A percentile compares a stretch with the other conserved stretches of the same genome.
Evolutionary conservation across 495 filamentous ascomycete genomes (phyloP).

Genomic region (Pyronema domesticum): DNA sequence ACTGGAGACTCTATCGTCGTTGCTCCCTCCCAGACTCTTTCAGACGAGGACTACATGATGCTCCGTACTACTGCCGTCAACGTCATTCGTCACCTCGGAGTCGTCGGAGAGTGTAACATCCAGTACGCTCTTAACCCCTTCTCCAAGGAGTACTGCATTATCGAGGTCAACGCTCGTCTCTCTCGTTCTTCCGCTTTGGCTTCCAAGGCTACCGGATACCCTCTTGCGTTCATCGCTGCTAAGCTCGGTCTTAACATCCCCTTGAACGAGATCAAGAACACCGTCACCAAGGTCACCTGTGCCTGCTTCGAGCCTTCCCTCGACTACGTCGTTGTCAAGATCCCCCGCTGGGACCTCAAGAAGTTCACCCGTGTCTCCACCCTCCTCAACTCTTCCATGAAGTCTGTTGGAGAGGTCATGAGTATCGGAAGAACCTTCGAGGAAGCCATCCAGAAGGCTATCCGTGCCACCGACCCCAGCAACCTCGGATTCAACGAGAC

Average conservation of each 20-base stretch:
- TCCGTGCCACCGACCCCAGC: slow-evolving; percentile 81
- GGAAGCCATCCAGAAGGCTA: slow-evolving; percentile 96
- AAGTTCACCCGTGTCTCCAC: slow-evolving; percentile 96
- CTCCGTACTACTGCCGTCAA: slow-evolving; percentile 95
- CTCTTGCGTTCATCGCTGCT: slow-evolving; percentile 86
- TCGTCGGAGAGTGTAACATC: slow-evolving; percentile 97
- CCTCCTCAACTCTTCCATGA: slow-evolving; percentile 92
- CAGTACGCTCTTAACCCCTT: slow-evolving; percentile 96
- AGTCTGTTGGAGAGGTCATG: slow-evolving; percentile 99
- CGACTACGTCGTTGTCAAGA: slow-evolving; percentile 98
- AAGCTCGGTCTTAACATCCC: slow-evolving; percentile 91
- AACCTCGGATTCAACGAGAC: slow-evolving; percentile 94
- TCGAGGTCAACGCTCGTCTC: slow-evolving; percentile 94
- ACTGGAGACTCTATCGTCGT: slow-evolving; percentile 98
- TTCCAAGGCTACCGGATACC: slow-evolving; percentile 94
- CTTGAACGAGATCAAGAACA: slow-evolving; percentile 89
- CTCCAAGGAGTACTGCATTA: slow-evolving; percentile 94
- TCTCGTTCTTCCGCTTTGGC: slow-evolving; percentile 88
- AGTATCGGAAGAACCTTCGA: slow-evolving; percentile 92
- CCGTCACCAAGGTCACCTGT: slow-evolving; percentile 86
- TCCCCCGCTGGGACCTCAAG: slow-evolving; percentile 95
- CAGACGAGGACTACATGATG: slow-evolving; percentile 99
- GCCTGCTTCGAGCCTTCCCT: slow-evolving; percentile 98
- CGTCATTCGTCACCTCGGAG: slow-evolving; percentile 89
- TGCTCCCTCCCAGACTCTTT: slow-evolving; percentile 87